These are phyloP conservation scores for Domatiomyces globalis DNA, from an alignment of 2,329 filamentous ascomycete genomes.

Conservation along the genomic window DNA sequence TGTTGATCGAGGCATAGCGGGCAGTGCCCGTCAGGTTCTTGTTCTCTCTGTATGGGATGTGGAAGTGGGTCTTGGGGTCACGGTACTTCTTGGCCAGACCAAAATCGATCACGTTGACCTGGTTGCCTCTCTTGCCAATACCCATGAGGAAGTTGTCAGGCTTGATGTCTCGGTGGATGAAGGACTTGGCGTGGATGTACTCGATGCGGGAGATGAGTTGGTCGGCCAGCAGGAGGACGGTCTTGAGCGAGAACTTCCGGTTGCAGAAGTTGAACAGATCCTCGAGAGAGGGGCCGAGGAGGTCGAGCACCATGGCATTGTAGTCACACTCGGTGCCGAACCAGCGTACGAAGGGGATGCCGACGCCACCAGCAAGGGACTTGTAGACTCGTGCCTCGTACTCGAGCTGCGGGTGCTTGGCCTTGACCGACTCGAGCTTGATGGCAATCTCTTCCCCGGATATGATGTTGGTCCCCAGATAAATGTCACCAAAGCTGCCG, in stretches of 20 bases:
- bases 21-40: conserved; percentile 99
- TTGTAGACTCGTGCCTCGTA: conserved; percentile 91
- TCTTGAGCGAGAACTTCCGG: conserved; percentile 98
- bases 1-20: conserved; percentile 98
- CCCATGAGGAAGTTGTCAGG: conserved; percentile 99
- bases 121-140: conserved; percentile 96
- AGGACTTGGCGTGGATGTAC: conserved; percentile 98
- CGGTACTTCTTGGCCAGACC: conserved; percentile 99
- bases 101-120: conserved; percentile 99
- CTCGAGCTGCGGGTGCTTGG: conserved; percentile 96
- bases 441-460: conserved; percentile 99
- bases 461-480: conserved; percentile 98
- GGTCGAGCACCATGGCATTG: conserved; percentile 98
- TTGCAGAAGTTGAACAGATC: conserved; percentile 99
- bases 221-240: conserved; percentile 86
- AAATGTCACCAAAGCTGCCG: conserved; percentile 95
- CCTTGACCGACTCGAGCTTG: conserved; percentile 98
- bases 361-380: conserved; percentile 83
- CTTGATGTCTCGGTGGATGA: conserved; percentile 99
- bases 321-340: conserved; percentile 99
- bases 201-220: conserved; percentile 98
- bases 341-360: conserved; percentile 98
- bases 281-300: conserved; percentile 88
- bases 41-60: conserved; percentile 99
- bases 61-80: conserved; percentile 98